Evolutionary conservation across 106 monocot species (phyloP).

Genomic region (Acorus calamus): DNA sequence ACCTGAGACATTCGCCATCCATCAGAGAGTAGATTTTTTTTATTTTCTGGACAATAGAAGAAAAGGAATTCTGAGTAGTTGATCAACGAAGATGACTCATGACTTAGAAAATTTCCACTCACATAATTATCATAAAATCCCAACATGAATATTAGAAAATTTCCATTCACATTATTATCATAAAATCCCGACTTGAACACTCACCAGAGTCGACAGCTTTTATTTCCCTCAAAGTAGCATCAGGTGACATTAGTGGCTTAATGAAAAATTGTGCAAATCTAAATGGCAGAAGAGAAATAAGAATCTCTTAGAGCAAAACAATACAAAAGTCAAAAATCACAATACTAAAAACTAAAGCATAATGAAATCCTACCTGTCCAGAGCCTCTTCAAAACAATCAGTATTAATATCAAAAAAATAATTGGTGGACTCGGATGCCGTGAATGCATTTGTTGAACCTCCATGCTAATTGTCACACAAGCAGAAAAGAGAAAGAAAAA

Average conservation of each 20-base stretch:
- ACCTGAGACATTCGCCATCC: constrained; percentile 87
- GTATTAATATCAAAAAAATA: constrained; percentile 86
- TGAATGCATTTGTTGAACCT: constrained; percentile 83
- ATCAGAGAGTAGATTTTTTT: constrained; percentile 86
- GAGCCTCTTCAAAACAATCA: constrained; percentile 67
- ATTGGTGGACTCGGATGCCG: constrained; percentile 63
- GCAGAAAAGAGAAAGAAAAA: background rate
- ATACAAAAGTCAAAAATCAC: constrained; percentile 6
- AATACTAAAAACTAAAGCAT: background rate
- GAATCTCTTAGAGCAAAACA: constrained; percentile 6
- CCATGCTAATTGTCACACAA: constrained; percentile 55
- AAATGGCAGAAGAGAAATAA: constrained; percentile 5
- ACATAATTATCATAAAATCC: too few relatives aligned
- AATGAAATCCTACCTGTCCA: constrained; percentile 52
- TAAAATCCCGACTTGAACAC: background rate
- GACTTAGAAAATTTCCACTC: too few relatives aligned
- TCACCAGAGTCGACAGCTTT: constrained; percentile 99
- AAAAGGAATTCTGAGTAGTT: constrained; percentile 4
- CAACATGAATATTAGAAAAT: too few relatives aligned
- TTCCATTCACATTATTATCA: too few relatives aligned
- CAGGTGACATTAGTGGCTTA: constrained; percentile 81
- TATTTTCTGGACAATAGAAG: constrained; percentile 47
- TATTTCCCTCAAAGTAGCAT: constrained; percentile 94
- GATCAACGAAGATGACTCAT: too few relatives aligned
- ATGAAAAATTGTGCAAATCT: constrained; percentile 97